Base-by-base conservation (phyloP, 768 basidiomycete species). In the Amanita subjunquillea region DNA sequence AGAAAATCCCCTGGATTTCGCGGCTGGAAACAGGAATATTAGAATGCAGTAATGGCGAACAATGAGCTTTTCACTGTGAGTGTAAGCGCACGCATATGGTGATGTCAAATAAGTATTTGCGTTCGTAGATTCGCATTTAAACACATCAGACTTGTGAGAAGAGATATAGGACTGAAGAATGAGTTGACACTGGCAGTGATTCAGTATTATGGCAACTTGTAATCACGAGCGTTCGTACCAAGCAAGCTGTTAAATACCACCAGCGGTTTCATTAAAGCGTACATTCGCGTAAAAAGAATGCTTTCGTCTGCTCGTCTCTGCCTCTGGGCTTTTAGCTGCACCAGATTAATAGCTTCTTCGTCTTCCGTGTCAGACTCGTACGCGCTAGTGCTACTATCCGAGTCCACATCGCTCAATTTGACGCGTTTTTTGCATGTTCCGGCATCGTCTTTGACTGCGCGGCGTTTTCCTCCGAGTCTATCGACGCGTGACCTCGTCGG, bases 11-110 rank as follows among this genome's bases (percentile, higher is more conserved):
- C 77, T 77, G 10, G 64, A 59, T 61, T 81, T 87, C 2, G 87
- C 79, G 45, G 66, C 85, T 87, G 29, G 17, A 27, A 55, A 17
- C 20, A 40, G 29, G 20, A 7, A 13, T 30, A 47, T 40, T 39
- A 50, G 13, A 32, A 43, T 34, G 53, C 37, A 6, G 10, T 46
- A 13, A n/a, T 25, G 23, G 17, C 12, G 3, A 17, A 23, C 6
- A 53, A 34, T 4, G 8, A 7, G 20, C 10, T 32, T 54, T 68
- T 49, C 59, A 85, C 86, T 72, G 63, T 83, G 60, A 3, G 84
- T 80, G 60, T 84, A 91, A 10, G 83, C 73, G 60, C 87, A 90
- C 1, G 86, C 78, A 58, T 88, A 91, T 2, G 85, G 84, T 10
- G 80, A 77, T 2, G 80, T 77, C 39, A 84, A 56, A 58, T 74